These are phyloP conservation scores for Vitis cinerea DNA, from an alignment of 164 flowering plant genomes.

Conservation along the genomic window DNA sequence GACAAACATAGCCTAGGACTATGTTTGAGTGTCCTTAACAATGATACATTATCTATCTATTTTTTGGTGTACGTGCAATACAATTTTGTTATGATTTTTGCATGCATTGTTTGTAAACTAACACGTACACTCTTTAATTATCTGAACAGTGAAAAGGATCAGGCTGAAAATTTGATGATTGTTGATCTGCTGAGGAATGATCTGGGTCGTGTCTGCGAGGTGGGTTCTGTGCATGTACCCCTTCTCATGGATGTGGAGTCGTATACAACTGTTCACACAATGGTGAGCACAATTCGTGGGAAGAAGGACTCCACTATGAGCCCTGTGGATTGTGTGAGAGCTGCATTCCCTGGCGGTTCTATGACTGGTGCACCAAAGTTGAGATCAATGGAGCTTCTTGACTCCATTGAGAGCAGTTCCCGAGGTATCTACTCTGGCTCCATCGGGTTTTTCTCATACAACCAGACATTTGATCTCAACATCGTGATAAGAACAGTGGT, in stretches of 20 bases:
- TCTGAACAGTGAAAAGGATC: slow-evolving; percentile 86
- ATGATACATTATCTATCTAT: too few relatives aligned
- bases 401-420: slow-evolving; percentile 74
- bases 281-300: slow-evolving; percentile 94
- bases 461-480: slow-evolving; percentile 85
- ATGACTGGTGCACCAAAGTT: slow-evolving; percentile 99
- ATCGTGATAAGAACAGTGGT: slow-evolving; percentile 92
- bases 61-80: too few relatives aligned
- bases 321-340: slow-evolving; percentile 76
- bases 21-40: too few relatives aligned
- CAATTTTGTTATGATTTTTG: too few relatives aligned
- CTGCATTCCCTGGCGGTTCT: slow-evolving; percentile 98
- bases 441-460: slow-evolving; percentile 85
- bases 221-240: slow-evolving; percentile 93
- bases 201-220: slow-evolving; percentile 91
- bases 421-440: slow-evolving; percentile 94
- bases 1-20: too few relatives aligned
- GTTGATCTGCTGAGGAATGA: slow-evolving; percentile 97
- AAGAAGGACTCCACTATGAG: slow-evolving; percentile 44
- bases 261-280: slow-evolving; percentile 91
- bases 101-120: too few relatives aligned
- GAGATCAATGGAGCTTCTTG: slow-evolving; percentile 92
- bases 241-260: slow-evolving; percentile 91
- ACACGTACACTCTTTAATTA: neutral
- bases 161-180: slow-evolving; percentile 97